Evolutionary conservation across 805 yeast species (phyloP).

Genomic region (Sungouiozyma ichnusensis): DNA sequence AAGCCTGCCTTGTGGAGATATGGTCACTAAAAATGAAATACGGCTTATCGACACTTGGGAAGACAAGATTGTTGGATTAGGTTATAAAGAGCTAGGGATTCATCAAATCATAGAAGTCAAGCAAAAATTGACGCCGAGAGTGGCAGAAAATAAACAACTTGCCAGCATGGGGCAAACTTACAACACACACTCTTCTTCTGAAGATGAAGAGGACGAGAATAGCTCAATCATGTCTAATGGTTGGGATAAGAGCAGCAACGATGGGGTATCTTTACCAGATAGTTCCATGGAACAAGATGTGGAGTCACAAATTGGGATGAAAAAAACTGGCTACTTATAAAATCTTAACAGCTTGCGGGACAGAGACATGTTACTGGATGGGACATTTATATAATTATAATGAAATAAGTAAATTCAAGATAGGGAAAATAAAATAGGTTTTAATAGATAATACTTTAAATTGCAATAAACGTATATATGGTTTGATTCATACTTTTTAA

Average conservation of each 20-base stretch:
- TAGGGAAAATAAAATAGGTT: too few relatives aligned
- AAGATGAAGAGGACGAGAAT: neutral
- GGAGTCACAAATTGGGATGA: neutral
- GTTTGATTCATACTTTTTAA: neutral
- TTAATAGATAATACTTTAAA: too few relatives aligned
- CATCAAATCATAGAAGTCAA: slow-evolving; percentile 17
- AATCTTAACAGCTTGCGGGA: too few relatives aligned
- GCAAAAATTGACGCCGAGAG: neutral
- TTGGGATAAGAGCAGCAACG: neutral
- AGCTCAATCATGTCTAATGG: neutral
- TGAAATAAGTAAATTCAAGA: too few relatives aligned
- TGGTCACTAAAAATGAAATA: slow-evolving; percentile 10
- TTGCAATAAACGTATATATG: neutral
- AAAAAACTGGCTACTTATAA: neutral
- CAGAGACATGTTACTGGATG: too few relatives aligned
- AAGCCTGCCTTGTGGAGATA: slow-evolving; percentile 18
- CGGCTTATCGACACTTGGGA: slow-evolving; percentile 1
- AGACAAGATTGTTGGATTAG: slow-evolving; percentile 8
- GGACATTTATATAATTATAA: too few relatives aligned
- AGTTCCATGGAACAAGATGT: neutral
- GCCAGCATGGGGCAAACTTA: neutral
- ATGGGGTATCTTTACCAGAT: neutral
- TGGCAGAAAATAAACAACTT: neutral
- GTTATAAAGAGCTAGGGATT: slow-evolving; percentile 18
- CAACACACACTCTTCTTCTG: neutral